phyloP scores from a whole-genome alignment of 2,329 filamentous ascomycete species.

The Sporothrix curviconia region DNA sequence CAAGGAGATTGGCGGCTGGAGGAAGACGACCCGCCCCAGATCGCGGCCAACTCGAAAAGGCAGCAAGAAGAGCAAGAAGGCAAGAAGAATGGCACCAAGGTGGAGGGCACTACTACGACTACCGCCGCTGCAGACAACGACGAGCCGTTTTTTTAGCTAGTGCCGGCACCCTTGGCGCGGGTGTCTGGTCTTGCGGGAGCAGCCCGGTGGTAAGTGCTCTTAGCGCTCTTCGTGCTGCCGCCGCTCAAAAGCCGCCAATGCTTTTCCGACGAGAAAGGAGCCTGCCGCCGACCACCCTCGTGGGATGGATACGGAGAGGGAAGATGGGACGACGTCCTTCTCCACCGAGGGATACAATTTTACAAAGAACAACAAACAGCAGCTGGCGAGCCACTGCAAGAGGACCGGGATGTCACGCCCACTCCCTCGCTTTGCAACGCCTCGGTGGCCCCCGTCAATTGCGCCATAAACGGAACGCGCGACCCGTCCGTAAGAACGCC shows the following conservation, averaged over 20 bases:
- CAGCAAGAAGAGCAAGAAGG: conserved; percentile 22
- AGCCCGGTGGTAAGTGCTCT: conserved; percentile 1
- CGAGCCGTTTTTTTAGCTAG: conserved; percentile 60
- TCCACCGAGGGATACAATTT: no score
- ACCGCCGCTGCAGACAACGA: not conserved
- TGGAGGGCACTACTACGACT: not conserved
- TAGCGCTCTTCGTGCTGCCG: conserved; percentile 27
- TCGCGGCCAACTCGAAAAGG: not conserved
- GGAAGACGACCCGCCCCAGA: conserved; percentile 10
- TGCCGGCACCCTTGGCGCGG: conserved; percentile 63
- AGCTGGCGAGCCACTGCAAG: no score
- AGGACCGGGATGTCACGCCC: no score
- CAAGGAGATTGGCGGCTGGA: no score
- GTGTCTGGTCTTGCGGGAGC: conserved; percentile 56
- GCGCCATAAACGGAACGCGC: no score
- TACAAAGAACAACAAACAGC: no score
- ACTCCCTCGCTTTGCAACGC: no score
- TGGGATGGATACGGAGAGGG: conserved; percentile 4
- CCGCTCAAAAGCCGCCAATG: conserved; percentile 42
- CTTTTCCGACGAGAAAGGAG: conserved; percentile 34
- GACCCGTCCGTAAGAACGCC: no score
- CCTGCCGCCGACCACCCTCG: conserved; percentile 14
- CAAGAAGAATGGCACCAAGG: no score
- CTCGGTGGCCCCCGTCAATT: no score
- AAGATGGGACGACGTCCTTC: no score